Conservation (phyloP, 331 rosid species). For the Dryas integrifolia region DNA sequence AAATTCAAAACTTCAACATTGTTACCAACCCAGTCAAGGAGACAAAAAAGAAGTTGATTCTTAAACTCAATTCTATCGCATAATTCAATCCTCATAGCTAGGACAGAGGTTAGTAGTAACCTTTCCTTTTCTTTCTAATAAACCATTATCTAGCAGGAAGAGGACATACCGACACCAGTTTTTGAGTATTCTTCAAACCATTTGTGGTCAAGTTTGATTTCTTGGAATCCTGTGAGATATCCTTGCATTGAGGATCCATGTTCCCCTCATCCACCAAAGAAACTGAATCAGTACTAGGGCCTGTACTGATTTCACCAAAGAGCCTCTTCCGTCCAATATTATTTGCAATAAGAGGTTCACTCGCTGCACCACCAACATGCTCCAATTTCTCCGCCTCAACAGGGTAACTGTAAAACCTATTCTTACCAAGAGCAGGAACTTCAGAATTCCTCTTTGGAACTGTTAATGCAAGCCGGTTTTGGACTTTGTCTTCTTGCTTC, state of each 20-base stretch:
- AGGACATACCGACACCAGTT: constrained; percentile 12
- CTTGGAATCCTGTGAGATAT: constrained; percentile 14
- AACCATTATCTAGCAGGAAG: neutral
- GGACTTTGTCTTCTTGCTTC: constrained; percentile 7
- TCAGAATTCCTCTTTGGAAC: constrained; percentile 7
- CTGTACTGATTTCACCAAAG: constrained; percentile 24
- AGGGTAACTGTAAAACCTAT: neutral
- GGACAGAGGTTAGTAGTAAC: neutral
- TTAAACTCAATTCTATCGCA: neutral
- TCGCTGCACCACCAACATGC: neutral
- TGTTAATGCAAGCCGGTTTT: neutral
- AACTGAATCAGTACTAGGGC: constrained; percentile 12
- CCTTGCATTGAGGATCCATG: constrained; percentile 5
- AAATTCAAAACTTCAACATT: neutral
- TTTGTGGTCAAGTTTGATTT: constrained; percentile 20
- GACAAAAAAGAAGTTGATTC: neutral
- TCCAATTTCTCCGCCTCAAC: constrained; percentile 2
- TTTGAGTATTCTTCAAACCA: constrained; percentile 8
- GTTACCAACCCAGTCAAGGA: neutral
- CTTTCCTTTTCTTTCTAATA: neutral
- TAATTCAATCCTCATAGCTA: neutral
- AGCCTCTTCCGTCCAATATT: constrained; percentile 28
- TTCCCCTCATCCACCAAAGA: constrained; percentile 17
- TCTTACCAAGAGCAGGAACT: constrained; percentile 5
- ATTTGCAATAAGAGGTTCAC: constrained; percentile 14